phyloP scores from a whole-genome alignment of 345 rosid species.

The Limnanthes douglasii region DNA sequence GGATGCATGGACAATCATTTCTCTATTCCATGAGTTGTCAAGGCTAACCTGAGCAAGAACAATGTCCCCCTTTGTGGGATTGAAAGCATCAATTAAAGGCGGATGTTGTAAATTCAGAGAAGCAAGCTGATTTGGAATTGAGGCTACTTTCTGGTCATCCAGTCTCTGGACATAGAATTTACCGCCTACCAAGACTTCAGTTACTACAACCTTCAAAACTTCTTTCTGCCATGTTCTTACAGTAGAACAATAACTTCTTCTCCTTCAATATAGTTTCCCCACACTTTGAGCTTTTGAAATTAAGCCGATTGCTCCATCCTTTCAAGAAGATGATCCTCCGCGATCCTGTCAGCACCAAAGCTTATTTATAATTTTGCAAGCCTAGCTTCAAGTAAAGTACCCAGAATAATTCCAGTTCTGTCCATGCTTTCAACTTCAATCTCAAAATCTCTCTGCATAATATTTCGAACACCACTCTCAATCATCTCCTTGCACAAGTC shows the following conservation, averaged over 20 bases:
- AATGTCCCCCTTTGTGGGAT: slow-evolving; percentile 76
- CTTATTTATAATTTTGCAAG: slow-evolving; percentile 80
- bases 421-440: slow-evolving; percentile 92
- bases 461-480: too few species aligned
- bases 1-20: slow-evolving; percentile 41
- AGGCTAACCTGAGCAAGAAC: slow-evolving; percentile 93
- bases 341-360: slow-evolving; percentile 71
- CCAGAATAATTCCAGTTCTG: slow-evolving; percentile 89
- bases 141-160: slow-evolving; percentile 60
- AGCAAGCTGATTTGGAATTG: slow-evolving; percentile 73
- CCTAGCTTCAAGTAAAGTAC: slow-evolving; percentile 78
- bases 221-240: slow-evolving; percentile 83
- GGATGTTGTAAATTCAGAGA: slow-evolving; percentile 56
- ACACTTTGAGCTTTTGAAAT: slow-evolving; percentile 82
- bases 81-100: slow-evolving; percentile 74
- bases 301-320: slow-evolving; percentile 83
- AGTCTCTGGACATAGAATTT: slow-evolving; percentile 72
- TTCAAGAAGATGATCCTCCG: slow-evolving; percentile 76
- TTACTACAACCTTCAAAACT: slow-evolving; percentile 70
- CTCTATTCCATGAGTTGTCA: slow-evolving; percentile 96
- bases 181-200: slow-evolving; percentile 90
- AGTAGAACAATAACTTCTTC: slow-evolving; percentile 55
- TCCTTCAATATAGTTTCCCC: slow-evolving; percentile 99
- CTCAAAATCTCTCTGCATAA: too few species aligned
- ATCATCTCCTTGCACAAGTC: too few species aligned